phyloP scores from a whole-genome alignment of 345 rosid species.

The Populus tremula region DNA sequence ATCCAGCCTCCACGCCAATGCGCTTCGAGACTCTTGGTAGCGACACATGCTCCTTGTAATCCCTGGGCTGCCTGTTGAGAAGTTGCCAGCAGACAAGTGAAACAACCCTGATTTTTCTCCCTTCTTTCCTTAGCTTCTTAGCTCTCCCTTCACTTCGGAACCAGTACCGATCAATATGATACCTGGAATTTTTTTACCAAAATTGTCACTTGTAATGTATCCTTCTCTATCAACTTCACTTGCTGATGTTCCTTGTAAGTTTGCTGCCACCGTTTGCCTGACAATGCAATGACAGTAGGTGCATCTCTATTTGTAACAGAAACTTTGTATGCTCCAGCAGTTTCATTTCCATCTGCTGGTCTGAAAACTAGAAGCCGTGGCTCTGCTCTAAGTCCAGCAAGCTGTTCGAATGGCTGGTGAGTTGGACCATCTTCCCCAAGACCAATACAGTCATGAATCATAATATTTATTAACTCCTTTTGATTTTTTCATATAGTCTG shows the following conservation, averaged over 20 bases:
- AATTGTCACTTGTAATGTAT: conserved; percentile 33
- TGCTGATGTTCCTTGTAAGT: conserved; percentile 24
- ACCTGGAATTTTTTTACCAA: conserved; percentile 18
- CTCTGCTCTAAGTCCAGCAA: conserved; percentile 36
- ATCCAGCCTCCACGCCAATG: conserved; percentile 37
- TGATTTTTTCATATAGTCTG: conserved; percentile 38
- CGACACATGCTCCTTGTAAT: conserved; percentile 31
- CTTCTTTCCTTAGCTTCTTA: conserved; percentile 26
- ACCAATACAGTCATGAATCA: conserved; percentile 45
- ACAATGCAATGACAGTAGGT: conserved; percentile 32
- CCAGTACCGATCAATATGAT: conserved; percentile 40
- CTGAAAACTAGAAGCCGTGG: conserved; percentile 33
- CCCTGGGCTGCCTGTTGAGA: conserved; percentile 24
- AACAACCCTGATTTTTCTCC: conserved; percentile 36
- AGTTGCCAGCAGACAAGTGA: conserved; percentile 38
- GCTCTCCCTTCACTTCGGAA: conserved; percentile 26
- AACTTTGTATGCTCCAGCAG: conserved; percentile 36
- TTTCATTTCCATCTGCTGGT: conserved; percentile 41
- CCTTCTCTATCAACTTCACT: conserved; percentile 31
- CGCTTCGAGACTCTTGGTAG: conserved; percentile 18
- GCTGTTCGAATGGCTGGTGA: conserved; percentile 43
- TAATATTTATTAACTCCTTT: conserved; percentile 30
- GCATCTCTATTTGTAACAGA: conserved; percentile 19
- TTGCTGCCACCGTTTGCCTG: conserved; percentile 31
- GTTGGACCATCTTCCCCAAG: conserved; percentile 47